Conservation (phyloP, 2,329 filamentous ascomycete genomes). For the Pestalotiopsis fici region DNA sequence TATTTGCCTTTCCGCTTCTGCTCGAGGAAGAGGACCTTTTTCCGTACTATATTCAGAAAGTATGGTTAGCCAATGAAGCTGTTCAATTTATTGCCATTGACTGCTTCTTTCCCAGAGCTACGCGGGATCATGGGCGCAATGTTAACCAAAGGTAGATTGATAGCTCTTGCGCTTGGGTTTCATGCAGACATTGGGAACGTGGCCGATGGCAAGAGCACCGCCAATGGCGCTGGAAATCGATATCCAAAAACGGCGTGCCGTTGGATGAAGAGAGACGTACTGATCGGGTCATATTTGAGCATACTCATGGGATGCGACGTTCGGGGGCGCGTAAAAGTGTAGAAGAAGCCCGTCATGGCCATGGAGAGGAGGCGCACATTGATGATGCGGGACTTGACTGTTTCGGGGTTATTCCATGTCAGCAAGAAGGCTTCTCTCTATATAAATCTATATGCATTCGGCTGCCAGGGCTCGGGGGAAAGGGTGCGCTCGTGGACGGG, state of each 20-base stretch:
- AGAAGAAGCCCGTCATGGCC: conserved; percentile 98
- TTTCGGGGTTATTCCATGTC: not conserved
- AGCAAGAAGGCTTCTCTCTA: too few relatives aligned
- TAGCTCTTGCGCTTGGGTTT: not conserved
- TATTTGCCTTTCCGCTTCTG: conserved; percentile 76
- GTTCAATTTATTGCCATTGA: not conserved
- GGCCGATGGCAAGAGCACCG: not conserved
- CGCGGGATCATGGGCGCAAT: not conserved
- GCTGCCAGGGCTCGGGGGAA: not conserved
- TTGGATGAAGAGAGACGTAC: conserved; percentile 50
- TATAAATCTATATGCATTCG: not conserved
- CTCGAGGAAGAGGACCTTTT: conserved; percentile 95
- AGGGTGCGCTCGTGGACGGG: not conserved
- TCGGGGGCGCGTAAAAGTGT: conserved; percentile 83
- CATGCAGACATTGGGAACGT: not conserved
- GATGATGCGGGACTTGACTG: conserved; percentile 89
- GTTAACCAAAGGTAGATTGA: too few relatives aligned
- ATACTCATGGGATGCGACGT: conserved; percentile 85
- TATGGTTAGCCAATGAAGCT: not conserved
- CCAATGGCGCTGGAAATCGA: not conserved
- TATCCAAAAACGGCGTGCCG: not conserved
- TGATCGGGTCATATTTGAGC: conserved; percentile 98
- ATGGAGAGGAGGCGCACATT: conserved; percentile 94
- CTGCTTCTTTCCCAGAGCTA: not conserved
- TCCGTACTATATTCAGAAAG: conserved; percentile 65